Percentiles rank a stretch among this genome's conserved stretches.
These are phyloP conservation scores for Penicillium sp. DNA, from an alignment of 2,329 filamentous ascomycete genomes.

Conservation along the genomic window DNA sequence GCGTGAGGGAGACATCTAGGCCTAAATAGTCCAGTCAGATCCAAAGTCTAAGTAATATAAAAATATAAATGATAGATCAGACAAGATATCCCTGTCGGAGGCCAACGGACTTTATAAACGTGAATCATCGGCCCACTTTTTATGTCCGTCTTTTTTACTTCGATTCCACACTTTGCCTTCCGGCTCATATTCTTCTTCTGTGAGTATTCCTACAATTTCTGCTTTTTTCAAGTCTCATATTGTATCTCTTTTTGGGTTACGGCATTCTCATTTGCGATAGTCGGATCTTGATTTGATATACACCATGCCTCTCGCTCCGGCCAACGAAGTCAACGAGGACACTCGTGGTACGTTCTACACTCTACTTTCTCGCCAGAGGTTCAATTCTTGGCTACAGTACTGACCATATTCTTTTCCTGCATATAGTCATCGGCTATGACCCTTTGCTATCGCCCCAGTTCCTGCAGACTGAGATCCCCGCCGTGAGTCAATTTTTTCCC, in stretches of 20 bases:
- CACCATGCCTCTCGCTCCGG: conserved; percentile 41
- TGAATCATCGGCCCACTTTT: conserved; percentile 9
- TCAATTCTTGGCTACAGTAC: neutral
- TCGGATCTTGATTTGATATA: neutral
- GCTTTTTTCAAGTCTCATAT: neutral
- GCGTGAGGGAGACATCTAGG: neutral
- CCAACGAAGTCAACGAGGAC: conserved; percentile 42
- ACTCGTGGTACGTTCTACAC: conserved; percentile 37
- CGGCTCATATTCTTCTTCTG: neutral
- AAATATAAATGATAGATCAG: neutral
- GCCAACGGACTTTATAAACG: neutral
- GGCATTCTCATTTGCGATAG: neutral
- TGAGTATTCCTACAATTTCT: neutral
- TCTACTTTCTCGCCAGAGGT: neutral
- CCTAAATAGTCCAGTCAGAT: neutral
- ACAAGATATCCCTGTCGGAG: neutral
- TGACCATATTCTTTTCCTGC: neutral
- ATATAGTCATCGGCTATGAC: conserved; percentile 82
- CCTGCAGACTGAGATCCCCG: conserved; percentile 77
- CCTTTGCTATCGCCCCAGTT: conserved; percentile 84
- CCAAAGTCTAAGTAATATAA: neutral
- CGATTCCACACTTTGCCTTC: conserved; percentile 1
- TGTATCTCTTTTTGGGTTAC: neutral
- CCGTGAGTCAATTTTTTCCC: conserved; percentile 53
- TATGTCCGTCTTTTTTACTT: neutral